Percentiles rank a stretch among this genome's conserved stretches.
Conservation (phyloP, 225 moss, liverwort and hornwort species). For the Straminergon stramineum region DNA sequence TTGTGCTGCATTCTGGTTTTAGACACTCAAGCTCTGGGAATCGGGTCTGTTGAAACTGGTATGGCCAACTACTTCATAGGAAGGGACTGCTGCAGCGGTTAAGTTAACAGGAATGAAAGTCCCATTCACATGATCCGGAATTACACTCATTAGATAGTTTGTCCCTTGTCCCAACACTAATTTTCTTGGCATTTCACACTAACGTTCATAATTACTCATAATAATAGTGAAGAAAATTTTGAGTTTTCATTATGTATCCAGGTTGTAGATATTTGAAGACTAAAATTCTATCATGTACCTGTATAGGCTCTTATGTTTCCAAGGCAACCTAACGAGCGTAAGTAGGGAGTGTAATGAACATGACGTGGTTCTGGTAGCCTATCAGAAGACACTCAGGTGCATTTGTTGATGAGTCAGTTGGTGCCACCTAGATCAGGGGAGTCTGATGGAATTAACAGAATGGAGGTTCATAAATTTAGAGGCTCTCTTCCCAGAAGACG, state of each 20-base stretch:
- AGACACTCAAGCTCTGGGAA: neutral
- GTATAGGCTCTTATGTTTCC: neutral
- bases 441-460: neutral
- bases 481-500: neutral
- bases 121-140: neutral
- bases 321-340: neutral
- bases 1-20: neutral
- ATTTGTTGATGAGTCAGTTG: neutral
- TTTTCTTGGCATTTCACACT: neutral
- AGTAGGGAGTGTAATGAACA: neutral
- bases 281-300: neutral
- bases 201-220: no score
- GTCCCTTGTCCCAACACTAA: neutral
- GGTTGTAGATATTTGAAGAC: neutral
- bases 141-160: neutral
- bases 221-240: neutral
- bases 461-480: neutral
- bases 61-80: neutral
- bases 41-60: neutral
- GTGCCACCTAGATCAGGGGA: neutral
- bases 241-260: neutral
- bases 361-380: neutral
- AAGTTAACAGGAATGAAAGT: neutral
- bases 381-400: neutral
- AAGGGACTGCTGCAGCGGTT: slow-evolving; percentile 1